Percentiles rank a stretch among this genome's conserved stretches.
Evolutionary conservation across 108 stramenopile species (phyloP).

Genomic region (Nitzschia sp.): DNA sequence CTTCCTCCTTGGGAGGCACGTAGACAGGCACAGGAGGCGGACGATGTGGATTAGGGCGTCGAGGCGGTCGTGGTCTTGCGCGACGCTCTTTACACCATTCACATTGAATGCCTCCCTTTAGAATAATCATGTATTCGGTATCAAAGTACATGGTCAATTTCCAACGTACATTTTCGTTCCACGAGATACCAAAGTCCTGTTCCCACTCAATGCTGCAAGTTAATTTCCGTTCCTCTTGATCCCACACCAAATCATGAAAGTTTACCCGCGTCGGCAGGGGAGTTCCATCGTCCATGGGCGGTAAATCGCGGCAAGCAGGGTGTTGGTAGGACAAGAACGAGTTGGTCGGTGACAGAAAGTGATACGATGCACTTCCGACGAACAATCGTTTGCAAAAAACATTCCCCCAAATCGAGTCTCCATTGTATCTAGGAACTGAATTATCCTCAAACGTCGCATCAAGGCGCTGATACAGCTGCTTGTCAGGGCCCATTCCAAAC

Average conservation of each 20-base stretch:
- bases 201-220: conserved; percentile 63
- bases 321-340: conserved; percentile 70
- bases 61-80: conserved; percentile 32
- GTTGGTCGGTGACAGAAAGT: conserved; percentile 48
- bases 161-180: conserved; percentile 65
- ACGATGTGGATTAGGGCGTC: conserved; percentile 27
- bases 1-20: conserved; percentile 31
- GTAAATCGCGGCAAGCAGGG: conserved; percentile 52
- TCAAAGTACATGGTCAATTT: conserved; percentile 66
- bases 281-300: conserved; percentile 64
- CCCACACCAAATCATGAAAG: conserved; percentile 55
- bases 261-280: conserved; percentile 55
- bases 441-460: conserved; percentile 12
- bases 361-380: conserved; percentile 73
- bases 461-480: conserved; percentile 30
- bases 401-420: conserved; percentile 57
- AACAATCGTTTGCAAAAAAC: conserved; percentile 56
- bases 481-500: conserved; percentile 29
- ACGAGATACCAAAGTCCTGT: conserved; percentile 61
- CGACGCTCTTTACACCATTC: conserved; percentile 39
- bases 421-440: conserved; percentile 44
- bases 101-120: conserved; percentile 46
- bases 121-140: conserved; percentile 53
- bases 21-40: conserved; percentile 38
- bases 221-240: conserved; percentile 46